These are phyloP conservation scores for Penicillium soppii DNA, from an alignment of 495 filamentous ascomycete genomes.

Conservation along the genomic window DNA sequence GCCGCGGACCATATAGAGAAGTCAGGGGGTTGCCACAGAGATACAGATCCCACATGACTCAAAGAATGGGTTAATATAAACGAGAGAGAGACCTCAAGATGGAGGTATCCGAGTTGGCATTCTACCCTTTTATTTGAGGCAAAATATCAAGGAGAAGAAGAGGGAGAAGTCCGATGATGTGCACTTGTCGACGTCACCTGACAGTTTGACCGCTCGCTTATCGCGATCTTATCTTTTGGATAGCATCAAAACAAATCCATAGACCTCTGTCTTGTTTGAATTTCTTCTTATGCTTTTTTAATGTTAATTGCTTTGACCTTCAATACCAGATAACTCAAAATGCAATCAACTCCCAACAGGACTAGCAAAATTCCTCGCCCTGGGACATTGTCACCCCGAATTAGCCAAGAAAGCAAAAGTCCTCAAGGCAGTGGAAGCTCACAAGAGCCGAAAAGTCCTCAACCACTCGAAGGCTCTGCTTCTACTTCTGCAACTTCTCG, in stretches of 20 bases:
- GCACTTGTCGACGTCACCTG: slow-evolving; percentile 9
- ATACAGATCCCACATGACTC: slow-evolving; percentile 9
- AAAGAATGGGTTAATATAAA: not conserved
- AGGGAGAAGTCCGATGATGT: slow-evolving; percentile 4
- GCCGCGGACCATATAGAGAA: slow-evolving; percentile 14
- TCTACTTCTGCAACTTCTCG: not conserved
- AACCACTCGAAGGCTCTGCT: slow-evolving; percentile 4
- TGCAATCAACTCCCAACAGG: slow-evolving; percentile 4
- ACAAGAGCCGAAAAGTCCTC: slow-evolving; percentile 7
- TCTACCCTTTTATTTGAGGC: not conserved
- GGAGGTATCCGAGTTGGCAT: not conserved
- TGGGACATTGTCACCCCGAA: slow-evolving; percentile 1
- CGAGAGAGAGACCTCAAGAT: not conserved
- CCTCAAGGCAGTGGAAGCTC: not conserved
- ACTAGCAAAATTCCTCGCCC: slow-evolving; percentile 4
- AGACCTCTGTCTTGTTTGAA: too few species aligned
- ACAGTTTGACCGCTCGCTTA: slow-evolving; percentile 3
- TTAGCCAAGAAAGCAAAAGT: slow-evolving; percentile 1
- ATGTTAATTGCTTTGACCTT: too few species aligned
- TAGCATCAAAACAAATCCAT: not conserved
- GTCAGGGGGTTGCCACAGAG: not conserved
- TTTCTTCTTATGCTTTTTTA: too few species aligned
- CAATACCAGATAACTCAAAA: not conserved
- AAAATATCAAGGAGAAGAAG: not conserved
- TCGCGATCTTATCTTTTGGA: slow-evolving; percentile 5